Percentiles rank a stretch among this genome's conserved stretches.
Conservation (phyloP, 306 rosid genomes). For the Cucumis melo region DNA sequence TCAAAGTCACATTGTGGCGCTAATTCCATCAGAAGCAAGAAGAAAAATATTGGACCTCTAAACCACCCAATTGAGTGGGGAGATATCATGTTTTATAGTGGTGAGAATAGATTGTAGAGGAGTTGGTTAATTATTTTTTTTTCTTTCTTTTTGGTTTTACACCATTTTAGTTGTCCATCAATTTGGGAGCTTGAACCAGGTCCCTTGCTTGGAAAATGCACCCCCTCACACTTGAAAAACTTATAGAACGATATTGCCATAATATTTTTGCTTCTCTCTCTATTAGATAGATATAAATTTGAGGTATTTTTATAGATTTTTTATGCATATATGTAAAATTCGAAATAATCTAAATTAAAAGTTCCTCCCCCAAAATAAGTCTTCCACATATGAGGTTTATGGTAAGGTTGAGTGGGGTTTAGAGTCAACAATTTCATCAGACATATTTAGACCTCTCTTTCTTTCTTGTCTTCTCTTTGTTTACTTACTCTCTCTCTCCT, state of each 20-base stretch:
- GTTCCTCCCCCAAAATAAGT: not conserved
- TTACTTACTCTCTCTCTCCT: not conserved
- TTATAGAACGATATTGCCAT: too few relatives aligned
- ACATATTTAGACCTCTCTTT: slow-evolving; percentile 45
- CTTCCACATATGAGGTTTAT: slow-evolving; percentile 10
- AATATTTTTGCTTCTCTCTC: not conserved
- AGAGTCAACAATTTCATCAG: slow-evolving; percentile 67
- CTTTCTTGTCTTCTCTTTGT: slow-evolving; percentile 51
- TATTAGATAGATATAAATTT: too few relatives aligned
- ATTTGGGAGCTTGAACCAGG: not conserved
- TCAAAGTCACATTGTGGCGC: not conserved
- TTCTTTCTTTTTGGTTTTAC: not conserved
- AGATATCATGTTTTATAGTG: not conserved
- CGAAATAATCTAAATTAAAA: too few relatives aligned
- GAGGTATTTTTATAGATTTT: too few relatives aligned
- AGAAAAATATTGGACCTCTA: not conserved
- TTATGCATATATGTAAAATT: too few relatives aligned
- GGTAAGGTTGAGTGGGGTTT: slow-evolving; percentile 44
- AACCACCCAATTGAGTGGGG: slow-evolving; percentile 9
- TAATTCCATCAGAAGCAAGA: not conserved
- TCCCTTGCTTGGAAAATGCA: not conserved
- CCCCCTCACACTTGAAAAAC: too few relatives aligned
- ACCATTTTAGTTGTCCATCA: not conserved
- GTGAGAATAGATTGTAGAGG: not conserved
- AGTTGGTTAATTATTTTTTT: too few relatives aligned